Evolutionary conservation across 2,329 filamentous ascomycete species (phyloP).

Genomic region (Cercospora zeina): DNA sequence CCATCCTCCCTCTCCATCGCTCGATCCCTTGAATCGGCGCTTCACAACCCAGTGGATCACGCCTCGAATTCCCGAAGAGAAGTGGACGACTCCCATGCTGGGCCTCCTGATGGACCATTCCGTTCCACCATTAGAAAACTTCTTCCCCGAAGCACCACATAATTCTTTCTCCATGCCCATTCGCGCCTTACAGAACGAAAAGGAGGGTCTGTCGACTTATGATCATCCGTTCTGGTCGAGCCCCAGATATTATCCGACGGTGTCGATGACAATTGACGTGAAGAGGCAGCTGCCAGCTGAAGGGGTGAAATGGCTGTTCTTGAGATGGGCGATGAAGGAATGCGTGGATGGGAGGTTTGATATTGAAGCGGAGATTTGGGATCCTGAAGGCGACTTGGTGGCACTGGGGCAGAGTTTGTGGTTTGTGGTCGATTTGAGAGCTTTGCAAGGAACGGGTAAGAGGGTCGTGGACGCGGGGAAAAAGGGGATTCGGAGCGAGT

Average conservation of each 20-base stretch:
- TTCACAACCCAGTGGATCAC: slow-evolving; percentile 24
- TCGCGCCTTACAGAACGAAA: slow-evolving; percentile 13
- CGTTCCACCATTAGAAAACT: slow-evolving; percentile 24
- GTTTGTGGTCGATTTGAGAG: slow-evolving; percentile 21
- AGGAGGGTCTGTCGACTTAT: slow-evolving; percentile 2
- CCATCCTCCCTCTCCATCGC: not conserved
- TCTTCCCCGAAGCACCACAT: slow-evolving; percentile 22
- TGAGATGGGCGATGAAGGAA: slow-evolving; percentile 26
- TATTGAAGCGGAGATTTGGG: slow-evolving; percentile 30
- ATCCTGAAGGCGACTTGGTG: slow-evolving; percentile 22
- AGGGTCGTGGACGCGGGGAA: slow-evolving; percentile 2
- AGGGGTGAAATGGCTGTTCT: slow-evolving; percentile 29
- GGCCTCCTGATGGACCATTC: slow-evolving; percentile 25
- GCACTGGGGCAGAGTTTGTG: slow-evolving; percentile 25
- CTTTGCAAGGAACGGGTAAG: not conserved
- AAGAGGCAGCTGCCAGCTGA: slow-evolving; percentile 26
- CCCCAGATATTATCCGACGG: slow-evolving; percentile 26
- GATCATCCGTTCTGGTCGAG: slow-evolving; percentile 24
- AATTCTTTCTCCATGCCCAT: slow-evolving; percentile 13
- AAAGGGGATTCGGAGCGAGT: slow-evolving; percentile 10
- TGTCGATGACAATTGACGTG: slow-evolving; percentile 28
- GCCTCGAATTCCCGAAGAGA: slow-evolving; percentile 20
- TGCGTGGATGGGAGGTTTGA: slow-evolving; percentile 29
- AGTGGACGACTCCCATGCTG: slow-evolving; percentile 23
- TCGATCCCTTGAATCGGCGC: not conserved